Evolutionary conservation across 208 protist genomes (phyloP).

Genomic region (Trypanosoma brucei): DNA sequence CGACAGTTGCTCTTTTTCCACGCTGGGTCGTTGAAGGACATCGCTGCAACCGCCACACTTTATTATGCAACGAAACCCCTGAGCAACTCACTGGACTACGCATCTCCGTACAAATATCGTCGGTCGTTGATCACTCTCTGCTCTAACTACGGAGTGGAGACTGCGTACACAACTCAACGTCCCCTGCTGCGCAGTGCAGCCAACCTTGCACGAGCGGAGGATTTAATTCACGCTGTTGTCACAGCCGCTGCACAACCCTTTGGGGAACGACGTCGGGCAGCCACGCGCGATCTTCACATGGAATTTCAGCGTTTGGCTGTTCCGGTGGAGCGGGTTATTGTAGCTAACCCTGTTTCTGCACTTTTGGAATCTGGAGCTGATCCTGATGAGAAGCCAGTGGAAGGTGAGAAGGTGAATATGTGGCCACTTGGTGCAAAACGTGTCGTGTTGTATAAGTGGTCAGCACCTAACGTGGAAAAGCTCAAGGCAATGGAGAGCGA

Average conservation of each 20-base stretch:
- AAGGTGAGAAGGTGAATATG: constrained; percentile 16
- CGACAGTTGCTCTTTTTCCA: constrained; percentile 77
- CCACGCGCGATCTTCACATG: constrained; percentile 14
- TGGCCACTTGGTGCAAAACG: constrained; percentile 74
- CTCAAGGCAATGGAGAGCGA: constrained; percentile 7
- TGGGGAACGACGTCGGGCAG: constrained; percentile 55
- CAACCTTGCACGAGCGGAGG: constrained; percentile 64
- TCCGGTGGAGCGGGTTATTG: constrained; percentile 34
- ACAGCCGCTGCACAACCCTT: constrained; percentile 32
- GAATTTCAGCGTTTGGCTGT: constrained; percentile 36
- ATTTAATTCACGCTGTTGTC: constrained; percentile 36
- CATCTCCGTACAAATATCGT: constrained; percentile 76
- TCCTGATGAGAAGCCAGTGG: constrained; percentile 9
- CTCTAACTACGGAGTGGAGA: constrained; percentile 58
- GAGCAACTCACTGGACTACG: constrained; percentile 70
- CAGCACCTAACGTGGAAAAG: constrained; percentile 37
- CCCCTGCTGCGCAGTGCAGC: constrained; percentile 53
- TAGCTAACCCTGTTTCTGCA: constrained; percentile 33
- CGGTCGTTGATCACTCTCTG: constrained; percentile 54
- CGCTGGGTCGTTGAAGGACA: constrained; percentile 50
- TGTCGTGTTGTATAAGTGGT: constrained; percentile 58
- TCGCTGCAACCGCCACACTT: constrained; percentile 67
- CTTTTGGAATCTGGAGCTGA: constrained; percentile 41
- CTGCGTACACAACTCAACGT: constrained; percentile 57
- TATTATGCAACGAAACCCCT: constrained; percentile 82